Evolutionary conservation across 1,139 yeast species (phyloP).

Genomic region (Lodderomyces margitis): DNA sequence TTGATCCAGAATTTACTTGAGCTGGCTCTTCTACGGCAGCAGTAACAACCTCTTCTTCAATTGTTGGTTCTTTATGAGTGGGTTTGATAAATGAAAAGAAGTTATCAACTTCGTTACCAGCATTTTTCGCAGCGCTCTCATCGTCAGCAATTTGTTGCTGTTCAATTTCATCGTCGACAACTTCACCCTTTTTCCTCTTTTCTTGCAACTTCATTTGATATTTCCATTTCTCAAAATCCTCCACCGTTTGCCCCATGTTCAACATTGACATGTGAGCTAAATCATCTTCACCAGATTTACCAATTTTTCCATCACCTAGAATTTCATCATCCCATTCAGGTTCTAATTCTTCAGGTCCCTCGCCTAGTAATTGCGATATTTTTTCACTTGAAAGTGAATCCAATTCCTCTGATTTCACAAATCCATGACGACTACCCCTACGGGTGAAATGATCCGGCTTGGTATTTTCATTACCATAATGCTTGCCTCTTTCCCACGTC

Average conservation of each 20-base stretch:
- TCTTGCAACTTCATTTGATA: slow-evolving; percentile 58
- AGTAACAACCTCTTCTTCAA: slow-evolving; percentile 8
- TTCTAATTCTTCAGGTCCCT: slow-evolving; percentile 38
- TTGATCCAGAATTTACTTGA: background rate
- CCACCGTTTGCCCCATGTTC: slow-evolving; percentile 55
- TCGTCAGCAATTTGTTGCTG: slow-evolving; percentile 10
- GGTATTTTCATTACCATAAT: background rate
- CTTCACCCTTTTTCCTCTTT: slow-evolving; percentile 50
- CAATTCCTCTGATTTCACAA: slow-evolving; percentile 23
- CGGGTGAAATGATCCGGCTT: background rate
- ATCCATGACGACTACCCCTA: slow-evolving; percentile 15
- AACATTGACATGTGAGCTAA: slow-evolving; percentile 15
- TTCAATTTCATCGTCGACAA: slow-evolving; percentile 25
- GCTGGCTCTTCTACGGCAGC: background rate
- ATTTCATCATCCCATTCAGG: slow-evolving; percentile 49
- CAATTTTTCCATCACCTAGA: slow-evolving; percentile 6
- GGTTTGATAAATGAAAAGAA: slow-evolving; percentile 47
- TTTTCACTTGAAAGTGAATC: slow-evolving; percentile 30
- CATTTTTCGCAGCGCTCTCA: slow-evolving; percentile 18
- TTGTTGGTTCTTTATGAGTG: slow-evolving; percentile 21
- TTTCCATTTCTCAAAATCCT: slow-evolving; percentile 74
- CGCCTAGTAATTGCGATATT: slow-evolving; percentile 34
- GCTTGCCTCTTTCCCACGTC: slow-evolving; percentile 31
- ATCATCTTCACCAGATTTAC: slow-evolving; percentile 19
- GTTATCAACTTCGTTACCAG: slow-evolving; percentile 50